Conservation (phyloP, 176 grass and related monocot species). For the Pontederia paniculata region DNA sequence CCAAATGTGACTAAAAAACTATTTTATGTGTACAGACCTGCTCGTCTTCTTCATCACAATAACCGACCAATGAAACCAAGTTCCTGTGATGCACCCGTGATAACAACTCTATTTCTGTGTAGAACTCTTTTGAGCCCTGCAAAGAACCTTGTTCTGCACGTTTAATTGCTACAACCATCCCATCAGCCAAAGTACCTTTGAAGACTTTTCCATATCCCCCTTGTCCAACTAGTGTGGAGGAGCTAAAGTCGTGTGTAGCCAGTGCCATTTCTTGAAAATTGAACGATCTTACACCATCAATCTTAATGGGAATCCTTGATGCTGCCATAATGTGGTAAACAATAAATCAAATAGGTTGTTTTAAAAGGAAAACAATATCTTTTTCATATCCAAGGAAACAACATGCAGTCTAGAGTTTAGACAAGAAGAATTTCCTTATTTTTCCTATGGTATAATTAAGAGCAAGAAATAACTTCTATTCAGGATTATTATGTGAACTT, state of each 20-base stretch:
- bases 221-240: conserved; percentile 43
- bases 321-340: conserved; percentile 11
- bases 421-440: no score
- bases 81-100: conserved; percentile 73
- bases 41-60: conserved; percentile 79
- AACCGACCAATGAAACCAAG: conserved; percentile 65
- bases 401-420: no score
- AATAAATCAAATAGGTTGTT: neutral
- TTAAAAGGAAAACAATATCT: neutral
- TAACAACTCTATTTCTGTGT: conserved; percentile 65
- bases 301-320: conserved; percentile 51
- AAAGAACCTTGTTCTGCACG: conserved; percentile 60
- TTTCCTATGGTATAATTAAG: no score
- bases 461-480: no score
- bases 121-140: conserved; percentile 74
- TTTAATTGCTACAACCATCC: conserved; percentile 60
- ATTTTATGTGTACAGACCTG: conserved; percentile 28
- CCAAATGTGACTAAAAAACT: neutral
- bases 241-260: conserved; percentile 38
- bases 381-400: neutral
- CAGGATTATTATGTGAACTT: no score
- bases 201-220: conserved; percentile 79
- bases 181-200: conserved; percentile 51
- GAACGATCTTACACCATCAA: conserved; percentile 58
- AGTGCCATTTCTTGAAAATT: conserved; percentile 49